Evolutionary conservation across 495 filamentous ascomycete species (phyloP).

Genomic region (Neurospora sp.): DNA sequence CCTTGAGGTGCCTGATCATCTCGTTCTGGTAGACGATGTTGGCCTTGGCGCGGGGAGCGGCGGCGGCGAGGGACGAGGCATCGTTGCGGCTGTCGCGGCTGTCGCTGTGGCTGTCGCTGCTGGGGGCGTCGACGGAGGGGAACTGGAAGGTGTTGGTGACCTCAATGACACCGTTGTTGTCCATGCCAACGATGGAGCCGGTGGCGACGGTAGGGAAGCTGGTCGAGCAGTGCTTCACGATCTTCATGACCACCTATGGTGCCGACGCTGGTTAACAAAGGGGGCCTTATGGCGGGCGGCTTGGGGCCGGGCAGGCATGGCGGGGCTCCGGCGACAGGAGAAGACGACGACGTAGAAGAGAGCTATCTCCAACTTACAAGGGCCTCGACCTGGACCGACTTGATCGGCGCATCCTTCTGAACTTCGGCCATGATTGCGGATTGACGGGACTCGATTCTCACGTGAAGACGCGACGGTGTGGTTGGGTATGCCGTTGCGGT

Average conservation of each 20-base stretch:
- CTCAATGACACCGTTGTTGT: slow-evolving; percentile 70
- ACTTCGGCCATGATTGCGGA: slow-evolving; percentile 32
- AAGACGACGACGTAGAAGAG: background rate
- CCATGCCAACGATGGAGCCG: slow-evolving; percentile 88
- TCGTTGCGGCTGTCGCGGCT: slow-evolving; percentile 70
- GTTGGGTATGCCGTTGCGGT: slow-evolving; percentile 2
- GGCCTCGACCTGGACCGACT: slow-evolving; percentile 76
- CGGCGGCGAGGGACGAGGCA: slow-evolving; percentile 67
- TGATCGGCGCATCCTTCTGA: slow-evolving; percentile 53
- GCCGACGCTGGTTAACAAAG: slow-evolving; percentile 7
- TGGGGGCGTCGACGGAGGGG: slow-evolving; percentile 67
- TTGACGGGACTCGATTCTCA: background rate
- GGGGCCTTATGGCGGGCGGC: slow-evolving; percentile 4
- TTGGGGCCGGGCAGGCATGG: slow-evolving; percentile 8
- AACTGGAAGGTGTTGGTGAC: slow-evolving; percentile 94
- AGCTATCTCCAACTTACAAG: slow-evolving; percentile 42
- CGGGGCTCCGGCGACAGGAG: slow-evolving; percentile 9
- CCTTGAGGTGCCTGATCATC: slow-evolving; percentile 92
- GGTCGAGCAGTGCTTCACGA: slow-evolving; percentile 84
- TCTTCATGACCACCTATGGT: slow-evolving; percentile 83
- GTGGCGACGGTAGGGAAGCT: slow-evolving; percentile 84
- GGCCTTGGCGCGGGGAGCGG: slow-evolving; percentile 83
- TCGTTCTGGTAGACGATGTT: slow-evolving; percentile 86
- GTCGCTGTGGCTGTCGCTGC: slow-evolving; percentile 66
- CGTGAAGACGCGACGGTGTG: slow-evolving; percentile 1